A percentile compares a stretch with the other conserved stretches of the same genome.
Conservation (phyloP, 495 filamentous ascomycete species). For the Letharia lupina region DNA sequence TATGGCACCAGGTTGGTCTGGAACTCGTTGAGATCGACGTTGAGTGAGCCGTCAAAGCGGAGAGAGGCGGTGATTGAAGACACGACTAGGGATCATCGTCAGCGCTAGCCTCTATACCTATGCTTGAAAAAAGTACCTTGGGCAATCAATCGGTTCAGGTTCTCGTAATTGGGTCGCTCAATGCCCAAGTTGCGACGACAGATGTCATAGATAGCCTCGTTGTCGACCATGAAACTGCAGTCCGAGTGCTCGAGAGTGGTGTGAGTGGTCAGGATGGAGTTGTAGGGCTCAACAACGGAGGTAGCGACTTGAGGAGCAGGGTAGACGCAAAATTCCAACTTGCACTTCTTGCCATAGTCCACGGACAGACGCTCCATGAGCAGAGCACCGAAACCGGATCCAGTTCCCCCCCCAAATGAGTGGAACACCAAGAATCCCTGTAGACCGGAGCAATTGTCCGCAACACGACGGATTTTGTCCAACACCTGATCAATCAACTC, state of each 20-base stretch:
- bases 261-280: slow-evolving; percentile 97
- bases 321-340: slow-evolving; percentile 98
- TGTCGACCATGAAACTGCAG: slow-evolving; percentile 99
- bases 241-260: slow-evolving; percentile 98
- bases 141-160: slow-evolving; percentile 96
- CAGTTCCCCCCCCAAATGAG: slow-evolving; percentile 98
- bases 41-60: slow-evolving; percentile 96
- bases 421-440: slow-evolving; percentile 99
- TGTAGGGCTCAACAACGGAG: slow-evolving; percentile 98
- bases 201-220: slow-evolving; percentile 99
- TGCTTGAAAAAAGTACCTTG: slow-evolving; percentile 52
- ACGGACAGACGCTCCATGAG: slow-evolving; percentile 96
- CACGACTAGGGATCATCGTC: slow-evolving; percentile 52
- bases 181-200: slow-evolving; percentile 95
- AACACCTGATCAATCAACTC: slow-evolving; percentile 95
- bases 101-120: not conserved
- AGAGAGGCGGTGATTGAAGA: slow-evolving; percentile 98
- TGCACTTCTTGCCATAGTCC: slow-evolving; percentile 99
- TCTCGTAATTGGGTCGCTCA: slow-evolving; percentile 93
- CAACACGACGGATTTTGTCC: slow-evolving; percentile 91
- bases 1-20: slow-evolving; percentile 99
- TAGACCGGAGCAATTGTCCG: slow-evolving; percentile 93
- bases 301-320: slow-evolving; percentile 93
- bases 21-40: slow-evolving; percentile 99
- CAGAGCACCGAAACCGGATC: slow-evolving; percentile 95